Evolutionary conservation across 805 yeast genomes (phyloP), one percentile per base, ranked within the genome.

Genomic region (Kluyveromyces aestuarii): DNA sequence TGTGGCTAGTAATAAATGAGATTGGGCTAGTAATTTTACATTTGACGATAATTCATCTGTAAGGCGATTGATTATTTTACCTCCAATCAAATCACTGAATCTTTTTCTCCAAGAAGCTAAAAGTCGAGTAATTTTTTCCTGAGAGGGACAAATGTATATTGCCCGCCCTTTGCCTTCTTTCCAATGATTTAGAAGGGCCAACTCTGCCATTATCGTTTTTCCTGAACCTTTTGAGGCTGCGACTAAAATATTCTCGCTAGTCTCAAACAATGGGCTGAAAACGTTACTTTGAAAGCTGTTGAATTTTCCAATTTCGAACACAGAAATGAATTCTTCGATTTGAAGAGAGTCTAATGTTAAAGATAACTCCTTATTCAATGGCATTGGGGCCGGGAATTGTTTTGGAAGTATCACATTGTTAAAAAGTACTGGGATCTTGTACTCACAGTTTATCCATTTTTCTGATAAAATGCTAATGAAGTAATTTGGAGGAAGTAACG

Each of bases 211-310:
- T 0, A 68, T 73, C 0, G 87, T 80, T 58, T 85, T 87, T 0
- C 95, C 96, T 33, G 81, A 74, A 1, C 93, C 93, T 55, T 85
- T 82, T 0, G 91, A 69, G 21, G 82, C 72, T 2, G 95, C 93
- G 44, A 88, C 65, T 50, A 89, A 76, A 0, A 81, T 64, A 52
- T 74, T 84, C 3, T 76, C 82, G 50, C 78, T 75, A 0, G 80
- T 69, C 38, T 77, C 72, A 60, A 77, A 84, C 6, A 87, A 58
- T 0, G 81, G 48, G 8, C 76, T 76, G 62, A 84, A 85, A 0
- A 74, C 77, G 55, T 87, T 91, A 0, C 89, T 76, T 65, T 90
- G 95, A 45, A 85, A 70, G 50, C 72, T 75, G 67, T 89, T 90
- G 70, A 89, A 88, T 27, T 60, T 50, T 0, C 71, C 57, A 54